phyloP scores from a whole-genome alignment of 2,329 filamentous ascomycete genomes.

The Helotiales sp. region DNA sequence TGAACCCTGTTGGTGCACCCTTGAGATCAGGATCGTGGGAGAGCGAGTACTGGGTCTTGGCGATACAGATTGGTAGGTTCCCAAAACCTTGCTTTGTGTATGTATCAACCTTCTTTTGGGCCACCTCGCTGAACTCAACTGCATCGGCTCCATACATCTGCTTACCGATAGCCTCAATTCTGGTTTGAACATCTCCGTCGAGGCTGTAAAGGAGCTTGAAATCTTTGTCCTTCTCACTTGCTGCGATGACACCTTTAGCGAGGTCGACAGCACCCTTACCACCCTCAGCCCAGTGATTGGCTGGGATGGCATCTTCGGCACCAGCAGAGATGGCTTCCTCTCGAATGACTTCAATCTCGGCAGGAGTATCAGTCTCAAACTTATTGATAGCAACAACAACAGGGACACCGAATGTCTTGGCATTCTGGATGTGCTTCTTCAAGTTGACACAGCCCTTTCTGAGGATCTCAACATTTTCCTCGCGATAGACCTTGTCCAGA shows the following conservation, averaged over 20 bases:
- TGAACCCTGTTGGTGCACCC: slow-evolving; percentile 92
- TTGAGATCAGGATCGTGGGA: slow-evolving; percentile 92
- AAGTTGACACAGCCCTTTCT: slow-evolving; percentile 91
- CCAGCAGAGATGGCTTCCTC: slow-evolving; percentile 91
- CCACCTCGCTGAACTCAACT: slow-evolving; percentile 91
- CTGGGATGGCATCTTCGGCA: slow-evolving; percentile 88
- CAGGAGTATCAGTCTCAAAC: slow-evolving; percentile 90
- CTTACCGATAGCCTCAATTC: slow-evolving; percentile 86
- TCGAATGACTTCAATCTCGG: slow-evolving; percentile 84
- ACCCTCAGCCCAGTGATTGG: slow-evolving; percentile 97
- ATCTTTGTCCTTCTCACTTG: slow-evolving; percentile 79
- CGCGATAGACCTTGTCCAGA: slow-evolving; percentile 84
- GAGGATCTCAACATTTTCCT: slow-evolving; percentile 91
- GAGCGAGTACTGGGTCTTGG: slow-evolving; percentile 97
- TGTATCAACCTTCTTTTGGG: slow-evolving; percentile 93
- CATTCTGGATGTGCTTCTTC: slow-evolving; percentile 92
- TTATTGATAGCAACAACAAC: slow-evolving; percentile 98
- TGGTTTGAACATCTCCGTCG: slow-evolving; percentile 78
- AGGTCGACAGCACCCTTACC: slow-evolving; percentile 88
- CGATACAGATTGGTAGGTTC: slow-evolving; percentile 92
- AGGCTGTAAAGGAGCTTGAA: slow-evolving; percentile 86
- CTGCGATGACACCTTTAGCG: slow-evolving; percentile 81
- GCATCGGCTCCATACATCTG: slow-evolving; percentile 91
- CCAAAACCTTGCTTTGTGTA: slow-evolving; percentile 92
- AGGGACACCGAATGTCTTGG: slow-evolving; percentile 83